These are phyloP conservation scores for Syzygium aromaticum DNA, from an alignment of 345 rosid genomes.

Conservation along the genomic window DNA sequence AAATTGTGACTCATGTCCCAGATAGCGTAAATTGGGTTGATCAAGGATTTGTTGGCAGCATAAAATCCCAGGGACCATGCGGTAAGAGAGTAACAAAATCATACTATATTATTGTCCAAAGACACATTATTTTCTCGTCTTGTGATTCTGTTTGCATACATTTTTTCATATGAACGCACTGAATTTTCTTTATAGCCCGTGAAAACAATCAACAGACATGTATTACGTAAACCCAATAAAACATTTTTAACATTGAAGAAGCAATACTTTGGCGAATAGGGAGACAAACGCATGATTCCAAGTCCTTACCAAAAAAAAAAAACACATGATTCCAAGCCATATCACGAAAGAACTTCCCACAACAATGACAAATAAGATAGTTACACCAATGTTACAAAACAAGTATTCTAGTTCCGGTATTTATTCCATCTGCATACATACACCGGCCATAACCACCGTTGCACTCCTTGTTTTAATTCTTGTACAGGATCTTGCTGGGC, in stretches of 20 bases:
- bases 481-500: slow-evolving; percentile 1
- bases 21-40: slow-evolving; percentile 24
- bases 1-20: slow-evolving; percentile 1
- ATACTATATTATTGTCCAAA: neutral
- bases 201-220: neutral
- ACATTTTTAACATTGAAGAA: neutral
- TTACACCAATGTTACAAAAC: neutral
- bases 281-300: too few species aligned
- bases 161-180: neutral
- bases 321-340: too few species aligned
- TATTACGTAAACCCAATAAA: neutral
- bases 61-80: slow-evolving; percentile 27
- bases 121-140: neutral
- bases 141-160: neutral
- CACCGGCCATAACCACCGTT: neutral
- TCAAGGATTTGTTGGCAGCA: neutral
- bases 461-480: neutral
- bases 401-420: neutral
- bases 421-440: neutral
- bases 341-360: too few species aligned
- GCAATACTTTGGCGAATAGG: too few species aligned
- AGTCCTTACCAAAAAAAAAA: too few species aligned
- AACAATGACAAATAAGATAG: neutral
- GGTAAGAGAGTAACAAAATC: slow-evolving; percentile 11
- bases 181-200: neutral